Conservation (phyloP, 2,329 filamentous ascomycete species). For the Xylariaceae sp. region DNA sequence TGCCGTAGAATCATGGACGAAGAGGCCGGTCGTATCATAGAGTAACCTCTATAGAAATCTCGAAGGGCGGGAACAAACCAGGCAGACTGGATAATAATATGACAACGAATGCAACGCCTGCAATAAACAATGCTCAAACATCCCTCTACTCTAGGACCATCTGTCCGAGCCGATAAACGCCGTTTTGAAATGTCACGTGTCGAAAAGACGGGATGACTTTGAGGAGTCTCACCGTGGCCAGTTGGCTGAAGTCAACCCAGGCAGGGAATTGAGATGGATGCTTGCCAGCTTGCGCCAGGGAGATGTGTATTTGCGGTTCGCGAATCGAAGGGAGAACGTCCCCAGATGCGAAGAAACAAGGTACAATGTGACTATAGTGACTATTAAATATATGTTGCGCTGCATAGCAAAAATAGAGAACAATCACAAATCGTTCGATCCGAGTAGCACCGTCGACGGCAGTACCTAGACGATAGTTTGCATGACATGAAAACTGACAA, state of each 20-base stretch:
- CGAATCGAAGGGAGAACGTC: conserved; percentile 10
- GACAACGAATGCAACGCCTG: conserved; percentile 16
- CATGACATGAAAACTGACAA: conserved; percentile 6
- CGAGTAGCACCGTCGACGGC: conserved; percentile 1
- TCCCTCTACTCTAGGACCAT: conserved; percentile 24
- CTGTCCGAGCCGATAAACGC: conserved; percentile 28
- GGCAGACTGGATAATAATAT: conserved; percentile 22
- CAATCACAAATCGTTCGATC: conserved; percentile 10
- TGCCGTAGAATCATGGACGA: background rate
- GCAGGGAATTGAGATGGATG: conserved; percentile 4
- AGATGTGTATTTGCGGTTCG: conserved; percentile 11
- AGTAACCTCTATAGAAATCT: conserved; percentile 1
- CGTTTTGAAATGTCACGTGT: conserved; percentile 18
- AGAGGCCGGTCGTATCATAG: background rate
- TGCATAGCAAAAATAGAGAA: conserved; percentile 12
- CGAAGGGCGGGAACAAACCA: conserved; percentile 1
- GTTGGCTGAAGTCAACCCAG: conserved; percentile 5
- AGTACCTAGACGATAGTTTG: conserved; percentile 1
- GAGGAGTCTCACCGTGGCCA: conserved; percentile 1
- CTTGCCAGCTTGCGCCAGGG: conserved; percentile 1
- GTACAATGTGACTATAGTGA: conserved; percentile 17
- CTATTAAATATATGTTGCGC: conserved; percentile 22
- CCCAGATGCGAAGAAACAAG: conserved; percentile 22
- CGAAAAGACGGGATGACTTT: conserved; percentile 8
- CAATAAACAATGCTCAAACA: conserved; percentile 10